Evolutionary conservation across 305 asterid species (phyloP).

Genomic region (Rubia occidens): DNA sequence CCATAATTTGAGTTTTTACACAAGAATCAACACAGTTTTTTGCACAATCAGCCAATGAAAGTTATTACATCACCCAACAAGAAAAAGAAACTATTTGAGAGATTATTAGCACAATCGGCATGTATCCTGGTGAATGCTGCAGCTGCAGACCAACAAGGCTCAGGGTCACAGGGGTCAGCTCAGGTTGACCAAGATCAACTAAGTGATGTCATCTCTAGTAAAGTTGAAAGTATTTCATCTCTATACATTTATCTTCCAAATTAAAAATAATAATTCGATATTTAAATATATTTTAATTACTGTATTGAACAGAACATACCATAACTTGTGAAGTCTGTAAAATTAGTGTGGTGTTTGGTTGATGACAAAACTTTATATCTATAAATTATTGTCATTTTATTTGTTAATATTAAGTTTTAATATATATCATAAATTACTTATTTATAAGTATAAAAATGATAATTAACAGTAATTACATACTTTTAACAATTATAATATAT

Average conservation of each 20-base stretch:
- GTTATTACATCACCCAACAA: not conserved
- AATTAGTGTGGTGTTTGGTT: not conserved
- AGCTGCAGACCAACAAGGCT: too few species aligned
- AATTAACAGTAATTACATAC: too few species aligned
- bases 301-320: not conserved
- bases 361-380: not conserved
- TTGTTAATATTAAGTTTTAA: not conserved
- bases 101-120: not conserved
- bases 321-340: not conserved
- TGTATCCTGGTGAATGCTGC: not conserved
- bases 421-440: too few species aligned
- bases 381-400: not conserved
- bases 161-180: too few species aligned
- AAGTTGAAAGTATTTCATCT: not conserved
- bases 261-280: not conserved
- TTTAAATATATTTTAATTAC: not conserved
- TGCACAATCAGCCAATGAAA: constrained; percentile 14
- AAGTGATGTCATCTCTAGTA: not conserved
- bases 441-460: too few species aligned
- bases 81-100: not conserved
- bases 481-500: not conserved
- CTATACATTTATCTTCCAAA: not conserved
- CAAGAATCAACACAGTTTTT: constrained; percentile 21
- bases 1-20: constrained; percentile 22
- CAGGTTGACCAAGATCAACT: not conserved